These are phyloP conservation scores for Wickerhamiella occidentalis DNA, from an alignment of 805 yeast species.

Conservation along the genomic window DNA sequence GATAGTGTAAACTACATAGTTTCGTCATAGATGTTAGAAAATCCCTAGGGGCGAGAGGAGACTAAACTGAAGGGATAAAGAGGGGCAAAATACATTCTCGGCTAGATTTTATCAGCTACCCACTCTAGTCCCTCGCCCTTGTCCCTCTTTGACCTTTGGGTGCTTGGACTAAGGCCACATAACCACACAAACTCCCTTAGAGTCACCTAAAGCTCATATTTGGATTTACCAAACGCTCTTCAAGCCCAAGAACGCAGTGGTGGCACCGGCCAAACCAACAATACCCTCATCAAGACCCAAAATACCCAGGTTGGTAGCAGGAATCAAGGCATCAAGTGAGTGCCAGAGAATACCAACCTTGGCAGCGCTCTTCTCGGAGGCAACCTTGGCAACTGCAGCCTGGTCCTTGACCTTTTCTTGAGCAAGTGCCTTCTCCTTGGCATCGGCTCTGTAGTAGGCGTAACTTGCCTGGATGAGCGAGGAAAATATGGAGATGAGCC, in stretches of 20 bases:
- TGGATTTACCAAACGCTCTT: constrained; percentile 17
- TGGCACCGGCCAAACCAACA: constrained; percentile 71
- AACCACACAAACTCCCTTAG: no score
- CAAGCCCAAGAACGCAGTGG: constrained; percentile 69
- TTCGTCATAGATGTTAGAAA: no score
- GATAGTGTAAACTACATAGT: no score
- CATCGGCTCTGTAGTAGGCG: constrained; percentile 36
- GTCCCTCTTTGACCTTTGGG: no score
- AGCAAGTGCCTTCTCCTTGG: constrained; percentile 24
- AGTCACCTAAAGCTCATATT: no score
- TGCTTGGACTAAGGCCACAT: no score
- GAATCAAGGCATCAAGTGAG: constrained; percentile 60
- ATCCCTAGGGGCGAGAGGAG: no score
- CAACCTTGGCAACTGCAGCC: constrained; percentile 31
- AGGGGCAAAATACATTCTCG: no score
- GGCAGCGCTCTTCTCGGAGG: constrained; percentile 32
- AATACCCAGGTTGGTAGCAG: constrained; percentile 51
- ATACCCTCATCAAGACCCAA: constrained; percentile 61
- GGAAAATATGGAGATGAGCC: constrained; percentile 61
- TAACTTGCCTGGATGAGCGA: constrained; percentile 50
- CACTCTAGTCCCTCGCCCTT: no score
- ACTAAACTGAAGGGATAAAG: no score
- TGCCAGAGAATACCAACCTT: constrained; percentile 52
- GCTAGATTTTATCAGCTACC: no score
- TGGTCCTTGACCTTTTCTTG: constrained; percentile 24